phyloP scores from a whole-genome alignment of 2,329 filamentous ascomycete species.

The Trichoderma sp. region DNA sequence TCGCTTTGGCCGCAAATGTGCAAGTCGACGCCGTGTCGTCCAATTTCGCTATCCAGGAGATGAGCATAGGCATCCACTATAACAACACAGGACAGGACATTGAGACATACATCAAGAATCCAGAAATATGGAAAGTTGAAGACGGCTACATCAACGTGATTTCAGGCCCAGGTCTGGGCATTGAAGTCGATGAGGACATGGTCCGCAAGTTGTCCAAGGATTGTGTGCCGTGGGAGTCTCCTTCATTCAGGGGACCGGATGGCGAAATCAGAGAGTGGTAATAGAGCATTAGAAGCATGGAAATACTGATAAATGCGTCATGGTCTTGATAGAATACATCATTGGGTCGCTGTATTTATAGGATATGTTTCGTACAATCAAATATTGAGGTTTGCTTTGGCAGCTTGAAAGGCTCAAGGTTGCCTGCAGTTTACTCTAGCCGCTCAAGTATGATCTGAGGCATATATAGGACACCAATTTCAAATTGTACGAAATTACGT shows the following conservation, averaged over 20 bases:
- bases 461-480: not conserved
- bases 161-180: constrained; percentile 61
- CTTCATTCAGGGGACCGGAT: constrained; percentile 66
- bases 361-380: not conserved
- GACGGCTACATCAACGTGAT: constrained; percentile 62
- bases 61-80: constrained; percentile 78
- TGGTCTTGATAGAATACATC: not conserved
- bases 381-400: not conserved
- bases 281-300: not conserved
- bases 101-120: constrained; percentile 63
- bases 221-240: constrained; percentile 62
- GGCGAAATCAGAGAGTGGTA: constrained; percentile 68
- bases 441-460: not conserved
- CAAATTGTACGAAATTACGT: not conserved
- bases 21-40: constrained; percentile 60
- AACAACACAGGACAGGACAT: constrained; percentile 66
- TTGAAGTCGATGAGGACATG: constrained; percentile 68
- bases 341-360: not conserved
- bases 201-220: constrained; percentile 57
- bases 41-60: constrained; percentile 74
- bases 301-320: not conserved
- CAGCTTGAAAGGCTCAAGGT: not conserved
- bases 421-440: not conserved
- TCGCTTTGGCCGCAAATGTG: constrained; percentile 68
- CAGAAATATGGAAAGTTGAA: constrained; percentile 63